A percentile compares a stretch with the other conserved stretches of the same genome.
Evolutionary conservation across 2,329 filamentous ascomycete species (phyloP).

Genomic region (Sporothrix pallida): DNA sequence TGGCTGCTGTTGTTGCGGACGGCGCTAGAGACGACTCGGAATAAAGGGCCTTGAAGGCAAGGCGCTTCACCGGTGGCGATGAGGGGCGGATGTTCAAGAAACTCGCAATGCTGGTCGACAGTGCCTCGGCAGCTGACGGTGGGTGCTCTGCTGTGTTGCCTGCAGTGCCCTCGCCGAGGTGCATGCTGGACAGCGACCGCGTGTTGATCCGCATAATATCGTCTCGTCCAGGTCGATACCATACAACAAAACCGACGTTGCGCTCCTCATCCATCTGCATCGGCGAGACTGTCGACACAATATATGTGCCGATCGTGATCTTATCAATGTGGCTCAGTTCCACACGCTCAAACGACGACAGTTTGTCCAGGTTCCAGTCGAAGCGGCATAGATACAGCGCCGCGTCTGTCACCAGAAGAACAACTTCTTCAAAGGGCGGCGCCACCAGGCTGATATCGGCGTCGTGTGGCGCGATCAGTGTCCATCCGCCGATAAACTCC

Average conservation of each 20-base stretch:
- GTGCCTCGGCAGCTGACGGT: conserved; percentile 37
- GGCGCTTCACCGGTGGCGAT: conserved; percentile 45
- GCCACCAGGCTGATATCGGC: conserved; percentile 69
- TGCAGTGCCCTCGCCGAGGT: conserved; percentile 40
- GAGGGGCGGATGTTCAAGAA: conserved; percentile 50
- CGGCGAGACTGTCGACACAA: conserved; percentile 83
- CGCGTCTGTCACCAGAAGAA: conserved; percentile 82
- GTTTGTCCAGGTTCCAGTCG: conserved; percentile 94
- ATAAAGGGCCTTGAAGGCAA: conserved; percentile 64
- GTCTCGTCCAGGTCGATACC: conserved; percentile 73
- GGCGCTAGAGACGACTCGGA: conserved; percentile 55
- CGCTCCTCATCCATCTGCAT: conserved; percentile 76
- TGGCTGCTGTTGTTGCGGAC: conserved; percentile 51
- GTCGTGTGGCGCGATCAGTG: conserved; percentile 75
- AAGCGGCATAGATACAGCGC: conserved; percentile 90
- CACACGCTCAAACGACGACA: conserved; percentile 87
- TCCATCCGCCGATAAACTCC: conserved; percentile 89
- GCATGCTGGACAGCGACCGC: conserved; percentile 68
- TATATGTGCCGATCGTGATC: conserved; percentile 83
- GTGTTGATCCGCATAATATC: conserved; percentile 85
- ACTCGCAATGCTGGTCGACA: conserved; percentile 46
- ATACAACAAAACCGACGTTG: conserved; percentile 84
- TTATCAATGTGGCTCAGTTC: conserved; percentile 73
- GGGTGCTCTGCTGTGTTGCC: conserved; percentile 17
- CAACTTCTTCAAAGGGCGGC: conserved; percentile 82